Percentiles rank a stretch among this genome's conserved stretches.
These are phyloP conservation scores for Saccharomycopsis selenospora DNA, from an alignment of 805 yeast genomes.

Conservation along the genomic window DNA sequence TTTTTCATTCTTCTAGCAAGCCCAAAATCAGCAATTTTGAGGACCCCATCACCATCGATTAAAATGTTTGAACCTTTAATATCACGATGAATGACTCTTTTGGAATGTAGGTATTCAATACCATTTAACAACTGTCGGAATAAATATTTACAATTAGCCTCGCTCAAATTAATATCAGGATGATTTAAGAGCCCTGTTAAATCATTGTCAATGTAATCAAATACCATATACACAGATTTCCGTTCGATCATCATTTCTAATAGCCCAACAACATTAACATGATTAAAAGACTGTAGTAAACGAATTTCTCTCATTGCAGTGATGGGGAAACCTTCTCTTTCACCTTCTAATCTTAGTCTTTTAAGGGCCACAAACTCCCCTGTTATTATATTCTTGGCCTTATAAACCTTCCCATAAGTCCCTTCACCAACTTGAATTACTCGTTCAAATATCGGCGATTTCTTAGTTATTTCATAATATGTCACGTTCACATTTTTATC, in stretches of 20 bases:
- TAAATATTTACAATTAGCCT: conserved; percentile 59
- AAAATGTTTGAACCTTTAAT: conserved; percentile 76
- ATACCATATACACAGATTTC: conserved; percentile 73
- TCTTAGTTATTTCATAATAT: neutral
- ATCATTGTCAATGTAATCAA: conserved; percentile 92
- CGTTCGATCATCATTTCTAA: conserved; percentile 84
- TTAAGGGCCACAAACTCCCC: conserved; percentile 78
- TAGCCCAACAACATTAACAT: conserved; percentile 73
- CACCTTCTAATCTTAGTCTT: conserved; percentile 73
- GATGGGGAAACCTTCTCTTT: conserved; percentile 92
- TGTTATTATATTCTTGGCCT: conserved; percentile 68
- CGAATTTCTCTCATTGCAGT: conserved; percentile 92
- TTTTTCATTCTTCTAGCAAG: conserved; percentile 70
- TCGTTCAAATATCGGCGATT: conserved; percentile 45
- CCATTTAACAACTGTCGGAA: conserved; percentile 64
- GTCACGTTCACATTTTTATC: neutral
- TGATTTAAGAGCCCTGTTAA: conserved; percentile 80
- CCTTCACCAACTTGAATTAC: conserved; percentile 97
- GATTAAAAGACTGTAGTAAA: conserved; percentile 73
- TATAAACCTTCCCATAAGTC: conserved; percentile 93
- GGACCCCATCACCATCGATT: conserved; percentile 51
- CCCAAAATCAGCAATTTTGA: conserved; percentile 79
- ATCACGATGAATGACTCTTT: conserved; percentile 69
- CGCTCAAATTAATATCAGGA: conserved; percentile 54
- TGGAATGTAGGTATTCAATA: conserved; percentile 58